These are phyloP conservation scores for Stereocaulon alpinum DNA, from an alignment of 495 filamentous ascomycete genomes.

Conservation along the genomic window DNA sequence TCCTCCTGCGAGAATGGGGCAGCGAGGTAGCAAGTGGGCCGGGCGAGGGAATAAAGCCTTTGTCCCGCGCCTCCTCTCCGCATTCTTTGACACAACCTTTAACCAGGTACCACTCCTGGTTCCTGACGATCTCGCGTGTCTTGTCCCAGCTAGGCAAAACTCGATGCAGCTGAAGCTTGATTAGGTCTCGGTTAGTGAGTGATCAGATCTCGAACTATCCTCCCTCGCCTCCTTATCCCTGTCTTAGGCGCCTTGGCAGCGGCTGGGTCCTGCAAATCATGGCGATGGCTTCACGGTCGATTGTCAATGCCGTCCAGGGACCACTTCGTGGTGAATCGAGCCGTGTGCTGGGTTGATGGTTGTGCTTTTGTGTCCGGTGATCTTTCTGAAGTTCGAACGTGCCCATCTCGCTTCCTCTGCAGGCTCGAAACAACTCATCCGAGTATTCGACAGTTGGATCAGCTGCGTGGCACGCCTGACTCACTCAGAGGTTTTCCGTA, in stretches of 20 bases:
- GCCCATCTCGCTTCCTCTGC: background rate
- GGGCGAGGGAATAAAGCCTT: background rate
- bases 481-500: background rate
- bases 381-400: background rate
- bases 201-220: slow-evolving; percentile 3
- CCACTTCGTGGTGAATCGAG: background rate
- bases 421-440: background rate
- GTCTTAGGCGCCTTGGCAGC: slow-evolving; percentile 1
- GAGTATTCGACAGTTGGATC: background rate
- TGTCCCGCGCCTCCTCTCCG: slow-evolving; percentile 10
- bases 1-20: slow-evolving; percentile 1
- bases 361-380: background rate
- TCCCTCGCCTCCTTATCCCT: background rate
- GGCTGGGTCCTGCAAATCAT: background rate
- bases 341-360: background rate
- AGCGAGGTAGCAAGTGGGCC: background rate
- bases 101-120: background rate
- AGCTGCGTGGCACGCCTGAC: background rate
- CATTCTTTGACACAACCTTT: slow-evolving; percentile 5
- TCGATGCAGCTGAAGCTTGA: background rate
- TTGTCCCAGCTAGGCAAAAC: background rate
- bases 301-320: background rate
- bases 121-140: slow-evolving; percentile 13
- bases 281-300: background rate
- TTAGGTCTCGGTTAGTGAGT: background rate